Evolutionary conservation across 225 moss, liverwort and hornwort species (phyloP).

Genomic region (Pseudoscleropodium purum): DNA sequence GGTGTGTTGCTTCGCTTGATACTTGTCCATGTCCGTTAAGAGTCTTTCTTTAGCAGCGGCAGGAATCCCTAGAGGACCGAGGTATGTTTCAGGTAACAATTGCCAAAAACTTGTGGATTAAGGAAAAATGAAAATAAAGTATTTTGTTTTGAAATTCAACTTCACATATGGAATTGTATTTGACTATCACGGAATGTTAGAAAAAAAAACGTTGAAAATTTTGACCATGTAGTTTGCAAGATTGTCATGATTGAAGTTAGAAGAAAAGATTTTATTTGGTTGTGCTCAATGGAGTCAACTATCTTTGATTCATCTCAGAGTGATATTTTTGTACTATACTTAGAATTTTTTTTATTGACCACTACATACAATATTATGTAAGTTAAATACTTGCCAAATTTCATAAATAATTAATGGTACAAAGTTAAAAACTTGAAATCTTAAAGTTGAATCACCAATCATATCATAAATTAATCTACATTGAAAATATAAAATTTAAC

Average conservation of each 20-base stretch:
- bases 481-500: too few species aligned
- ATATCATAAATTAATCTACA: too few species aligned
- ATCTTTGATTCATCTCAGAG: fast-evolving
- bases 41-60: not conserved
- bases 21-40: not conserved
- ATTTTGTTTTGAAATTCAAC: not conserved
- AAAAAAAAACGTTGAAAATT: not conserved
- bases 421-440: not conserved
- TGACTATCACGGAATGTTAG: not conserved
- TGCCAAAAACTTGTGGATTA: not conserved
- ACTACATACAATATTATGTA: not conserved
- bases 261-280: not conserved
- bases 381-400: not conserved
- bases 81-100: not conserved
- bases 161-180: not conserved
- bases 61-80: not conserved
- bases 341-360: too few species aligned
- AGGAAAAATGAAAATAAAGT: not conserved
- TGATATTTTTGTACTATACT: not conserved
- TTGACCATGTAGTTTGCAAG: too few species aligned
- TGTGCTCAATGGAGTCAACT: fast-evolving
- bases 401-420: not conserved
- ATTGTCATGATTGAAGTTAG: not conserved
- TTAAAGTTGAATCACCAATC: not conserved
- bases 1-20: not conserved